These are phyloP conservation scores for Metschnikowia colocasiae DNA, from an alignment of 805 yeast species.

Conservation along the genomic window DNA sequence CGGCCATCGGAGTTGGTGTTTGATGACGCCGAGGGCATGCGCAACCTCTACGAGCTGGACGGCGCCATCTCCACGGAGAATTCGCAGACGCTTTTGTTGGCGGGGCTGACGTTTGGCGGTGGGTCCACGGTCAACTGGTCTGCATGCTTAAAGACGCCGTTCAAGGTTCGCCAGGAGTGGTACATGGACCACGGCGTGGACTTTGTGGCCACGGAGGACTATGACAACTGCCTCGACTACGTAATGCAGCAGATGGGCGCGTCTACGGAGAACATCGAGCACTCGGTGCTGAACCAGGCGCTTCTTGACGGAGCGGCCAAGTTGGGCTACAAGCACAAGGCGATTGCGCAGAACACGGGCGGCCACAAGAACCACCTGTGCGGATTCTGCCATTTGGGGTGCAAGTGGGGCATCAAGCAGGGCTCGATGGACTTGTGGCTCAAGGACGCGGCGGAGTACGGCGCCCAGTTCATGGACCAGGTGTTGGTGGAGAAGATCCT, in stretches of 20 bases:
- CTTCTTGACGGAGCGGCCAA: conserved; percentile 43
- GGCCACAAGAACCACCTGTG: conserved; percentile 41
- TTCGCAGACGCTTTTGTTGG: conserved; percentile 36
- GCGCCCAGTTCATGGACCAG: conserved; percentile 45
- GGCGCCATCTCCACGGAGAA: conserved; percentile 36
- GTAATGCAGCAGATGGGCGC: conserved; percentile 51
- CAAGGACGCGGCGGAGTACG: conserved; percentile 42
- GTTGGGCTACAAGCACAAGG: conserved; percentile 41
- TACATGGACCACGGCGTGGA: conserved; percentile 42
- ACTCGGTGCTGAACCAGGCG: conserved; percentile 42
- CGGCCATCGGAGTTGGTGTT: conserved; percentile 32
- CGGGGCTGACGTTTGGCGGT: conserved; percentile 57
- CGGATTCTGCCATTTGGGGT: conserved; percentile 48
- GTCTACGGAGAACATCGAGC: conserved; percentile 33
- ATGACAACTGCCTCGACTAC: conserved; percentile 43
- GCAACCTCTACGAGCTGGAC: conserved; percentile 36
- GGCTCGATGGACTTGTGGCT: conserved; percentile 53
- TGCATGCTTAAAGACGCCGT: conserved; percentile 48
- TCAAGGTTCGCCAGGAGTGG: conserved; percentile 51
- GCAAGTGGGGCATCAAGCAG: conserved; percentile 48
- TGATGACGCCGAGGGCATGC: conserved; percentile 35
- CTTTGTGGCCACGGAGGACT: conserved; percentile 41
- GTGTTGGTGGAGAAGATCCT: conserved; percentile 38
- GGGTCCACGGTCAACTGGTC: conserved; percentile 59
- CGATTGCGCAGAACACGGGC: conserved; percentile 47